These are phyloP conservation scores for Mycena kentingensis DNA, from an alignment of 768 basidiomycete species.

Conservation along the genomic window DNA sequence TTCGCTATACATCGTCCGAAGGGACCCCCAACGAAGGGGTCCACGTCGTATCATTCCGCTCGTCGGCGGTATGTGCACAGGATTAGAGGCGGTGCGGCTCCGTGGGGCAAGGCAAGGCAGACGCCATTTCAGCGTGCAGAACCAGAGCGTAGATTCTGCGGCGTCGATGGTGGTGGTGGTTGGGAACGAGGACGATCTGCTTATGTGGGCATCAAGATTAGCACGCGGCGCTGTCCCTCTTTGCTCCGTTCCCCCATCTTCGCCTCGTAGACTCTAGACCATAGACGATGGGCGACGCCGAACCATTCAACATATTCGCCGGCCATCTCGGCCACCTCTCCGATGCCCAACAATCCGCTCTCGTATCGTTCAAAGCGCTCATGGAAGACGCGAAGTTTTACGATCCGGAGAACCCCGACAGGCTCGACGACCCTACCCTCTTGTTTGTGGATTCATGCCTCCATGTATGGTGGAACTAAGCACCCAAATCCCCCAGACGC, in stretches of 20 bases:
- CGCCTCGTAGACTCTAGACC: not conserved
- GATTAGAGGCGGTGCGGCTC: no score
- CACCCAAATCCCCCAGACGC: slow-evolving; percentile 52
- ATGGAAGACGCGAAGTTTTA: slow-evolving; percentile 58
- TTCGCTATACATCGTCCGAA: no score
- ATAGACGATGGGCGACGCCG: slow-evolving; percentile 13
- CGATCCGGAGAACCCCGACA: slow-evolving; percentile 36
- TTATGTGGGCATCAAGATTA: not conserved
- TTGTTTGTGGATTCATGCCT: slow-evolving; percentile 44
- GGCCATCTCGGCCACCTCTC: slow-evolving; percentile 61
- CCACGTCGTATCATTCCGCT: no score
- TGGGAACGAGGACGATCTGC: not conserved
- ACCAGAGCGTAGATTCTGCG: not conserved
- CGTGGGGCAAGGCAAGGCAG: no score
- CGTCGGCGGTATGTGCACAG: no score
- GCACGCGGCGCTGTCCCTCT: no score
- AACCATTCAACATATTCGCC: slow-evolving; percentile 31
- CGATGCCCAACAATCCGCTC: slow-evolving; percentile 45
- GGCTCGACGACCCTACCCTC: slow-evolving; percentile 68
- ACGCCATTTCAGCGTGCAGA: no score
- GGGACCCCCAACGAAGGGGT: no score
- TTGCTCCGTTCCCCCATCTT: no score
- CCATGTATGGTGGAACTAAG: not conserved
- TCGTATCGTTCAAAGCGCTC: slow-evolving; percentile 55
- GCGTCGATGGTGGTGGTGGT: not conserved